phyloP scores from a whole-genome alignment of 1,139 yeast genomes.

The Sugiyamaella sp. region DNA sequence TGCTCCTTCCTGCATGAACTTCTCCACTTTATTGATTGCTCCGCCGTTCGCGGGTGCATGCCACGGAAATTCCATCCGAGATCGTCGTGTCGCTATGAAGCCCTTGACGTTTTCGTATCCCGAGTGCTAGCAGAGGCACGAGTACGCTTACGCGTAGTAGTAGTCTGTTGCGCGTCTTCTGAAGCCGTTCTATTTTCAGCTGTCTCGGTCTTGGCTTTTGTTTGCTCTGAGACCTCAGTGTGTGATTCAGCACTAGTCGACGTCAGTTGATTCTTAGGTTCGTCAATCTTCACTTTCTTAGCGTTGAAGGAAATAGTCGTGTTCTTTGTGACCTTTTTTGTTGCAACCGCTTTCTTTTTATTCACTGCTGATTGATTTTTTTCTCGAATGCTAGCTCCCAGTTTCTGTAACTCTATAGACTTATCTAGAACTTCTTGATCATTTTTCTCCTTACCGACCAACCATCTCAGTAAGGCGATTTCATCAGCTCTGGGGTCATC shows the following conservation, averaged over 20 bases:
- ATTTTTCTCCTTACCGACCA: conserved; percentile 55
- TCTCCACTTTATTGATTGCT: too few relatives aligned
- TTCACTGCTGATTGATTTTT: conserved; percentile 37
- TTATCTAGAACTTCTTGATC: conserved; percentile 60
- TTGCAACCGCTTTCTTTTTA: conserved; percentile 29
- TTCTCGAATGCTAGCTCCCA: conserved; percentile 41
- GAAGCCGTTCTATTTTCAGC: too few relatives aligned
- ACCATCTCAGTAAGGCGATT: conserved; percentile 68
- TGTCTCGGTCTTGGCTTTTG: neutral
- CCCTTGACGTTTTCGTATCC: too few relatives aligned
- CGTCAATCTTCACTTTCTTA: conserved; percentile 14
- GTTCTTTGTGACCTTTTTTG: conserved; percentile 20
- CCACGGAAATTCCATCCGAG: too few relatives aligned
- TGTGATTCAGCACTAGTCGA: neutral
- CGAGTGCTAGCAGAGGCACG: too few relatives aligned
- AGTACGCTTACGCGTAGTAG: too few relatives aligned
- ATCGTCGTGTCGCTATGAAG: too few relatives aligned
- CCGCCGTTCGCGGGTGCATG: too few relatives aligned
- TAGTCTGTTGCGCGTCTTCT: too few relatives aligned
- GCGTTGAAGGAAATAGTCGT: conserved; percentile 19
- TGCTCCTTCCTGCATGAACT: too few relatives aligned
- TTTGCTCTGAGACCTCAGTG: neutral
- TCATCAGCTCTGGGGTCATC: conserved; percentile 72
- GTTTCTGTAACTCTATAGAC: conserved; percentile 51
- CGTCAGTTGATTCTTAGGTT: neutral